Evolutionary conservation across 2,329 filamentous ascomycete species (phyloP).

Genomic region (Phialemoniopsis sp.): DNA sequence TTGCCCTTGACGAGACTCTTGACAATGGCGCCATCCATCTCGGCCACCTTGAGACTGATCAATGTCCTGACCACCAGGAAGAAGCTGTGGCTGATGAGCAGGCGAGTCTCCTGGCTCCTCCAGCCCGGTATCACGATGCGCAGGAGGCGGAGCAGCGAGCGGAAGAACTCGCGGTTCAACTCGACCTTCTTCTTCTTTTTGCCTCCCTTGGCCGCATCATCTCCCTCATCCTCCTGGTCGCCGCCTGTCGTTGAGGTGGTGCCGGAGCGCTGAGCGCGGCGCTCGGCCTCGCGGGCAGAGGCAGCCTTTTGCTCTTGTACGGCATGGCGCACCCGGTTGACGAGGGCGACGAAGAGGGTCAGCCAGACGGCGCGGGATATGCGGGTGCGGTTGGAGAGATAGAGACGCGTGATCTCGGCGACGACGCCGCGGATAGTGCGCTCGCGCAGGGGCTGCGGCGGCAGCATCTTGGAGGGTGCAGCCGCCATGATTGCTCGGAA

Average conservation of each 20-base stretch:
- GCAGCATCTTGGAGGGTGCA: conserved; percentile 68
- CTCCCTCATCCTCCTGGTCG: conserved; percentile 26
- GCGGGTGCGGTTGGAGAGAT: conserved; percentile 73
- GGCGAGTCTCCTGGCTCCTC: conserved; percentile 79
- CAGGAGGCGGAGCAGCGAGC: conserved; percentile 71
- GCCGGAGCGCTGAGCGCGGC: conserved; percentile 42
- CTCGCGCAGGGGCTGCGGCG: conserved; percentile 42
- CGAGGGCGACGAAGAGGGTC: conserved; percentile 72
- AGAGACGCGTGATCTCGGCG: conserved; percentile 64
- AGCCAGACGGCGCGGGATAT: conserved; percentile 84
- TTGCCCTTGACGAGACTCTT: conserved; percentile 89
- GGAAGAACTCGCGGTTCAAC: conserved; percentile 78
- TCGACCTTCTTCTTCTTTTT: conserved; percentile 75
- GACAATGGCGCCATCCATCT: conserved; percentile 90
- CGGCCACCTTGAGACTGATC: conserved; percentile 92
- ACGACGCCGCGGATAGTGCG: conserved; percentile 62
- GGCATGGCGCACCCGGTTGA: conserved; percentile 85
- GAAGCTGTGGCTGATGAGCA: conserved; percentile 87
- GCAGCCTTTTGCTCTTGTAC: conserved; percentile 91
- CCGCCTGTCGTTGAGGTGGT: conserved; percentile 33
- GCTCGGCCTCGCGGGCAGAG: conserved; percentile 61
- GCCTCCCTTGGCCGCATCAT: conserved; percentile 16
- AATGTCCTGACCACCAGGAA: conserved; percentile 88
- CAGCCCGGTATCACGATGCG: conserved; percentile 88
- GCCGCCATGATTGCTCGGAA: conserved; percentile 51